Percentiles rank a stretch among this genome's conserved stretches.
phyloP scores from a whole-genome alignment of 768 basidiomycete genomes.

The Leucogyrophana mollusca region DNA sequence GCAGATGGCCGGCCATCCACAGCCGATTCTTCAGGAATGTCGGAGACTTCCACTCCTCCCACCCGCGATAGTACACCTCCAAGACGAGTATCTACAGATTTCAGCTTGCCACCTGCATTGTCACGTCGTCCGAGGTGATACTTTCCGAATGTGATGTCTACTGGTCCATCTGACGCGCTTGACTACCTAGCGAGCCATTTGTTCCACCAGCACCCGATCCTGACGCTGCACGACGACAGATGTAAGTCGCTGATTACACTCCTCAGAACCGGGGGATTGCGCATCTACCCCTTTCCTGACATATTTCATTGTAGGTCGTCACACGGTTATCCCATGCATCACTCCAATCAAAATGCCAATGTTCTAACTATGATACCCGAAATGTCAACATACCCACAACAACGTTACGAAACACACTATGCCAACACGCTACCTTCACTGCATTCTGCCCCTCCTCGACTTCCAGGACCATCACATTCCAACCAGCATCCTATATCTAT shows the following conservation, averaged over 20 bases:
- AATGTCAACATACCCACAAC: conserved; percentile 47
- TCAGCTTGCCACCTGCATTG: conserved; percentile 33
- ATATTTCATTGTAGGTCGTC: conserved; percentile 35
- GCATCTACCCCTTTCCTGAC: conserved; percentile 14
- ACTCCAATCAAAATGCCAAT: conserved; percentile 39
- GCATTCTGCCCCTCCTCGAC: conserved; percentile 37
- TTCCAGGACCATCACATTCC: conserved; percentile 29
- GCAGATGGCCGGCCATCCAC: conserved; percentile 68
- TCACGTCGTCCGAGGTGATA: conserved; percentile 41
- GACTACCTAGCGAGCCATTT: conserved; percentile 41
- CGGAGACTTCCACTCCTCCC: conserved; percentile 71
- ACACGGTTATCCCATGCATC: conserved; percentile 44
- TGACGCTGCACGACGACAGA: conserved; percentile 43
- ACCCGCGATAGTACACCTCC: conserved; percentile 67
- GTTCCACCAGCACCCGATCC: conserved; percentile 41
- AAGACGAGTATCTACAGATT: conserved; percentile 44
- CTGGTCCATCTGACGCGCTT: conserved; percentile 3
- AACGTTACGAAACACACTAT: conserved; percentile 55
- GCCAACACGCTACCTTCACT: conserved; percentile 27
- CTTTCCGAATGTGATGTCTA: conserved; percentile 2
- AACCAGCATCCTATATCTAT: conserved; percentile 39
- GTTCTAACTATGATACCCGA: conserved; percentile 62
- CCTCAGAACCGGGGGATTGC: too few species aligned
- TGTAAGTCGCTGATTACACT: conserved; percentile 45
- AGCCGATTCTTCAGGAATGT: conserved; percentile 70